Conservation (phyloP, 2,329 filamentous ascomycete species). For the Calonectria pauciramosa region DNA sequence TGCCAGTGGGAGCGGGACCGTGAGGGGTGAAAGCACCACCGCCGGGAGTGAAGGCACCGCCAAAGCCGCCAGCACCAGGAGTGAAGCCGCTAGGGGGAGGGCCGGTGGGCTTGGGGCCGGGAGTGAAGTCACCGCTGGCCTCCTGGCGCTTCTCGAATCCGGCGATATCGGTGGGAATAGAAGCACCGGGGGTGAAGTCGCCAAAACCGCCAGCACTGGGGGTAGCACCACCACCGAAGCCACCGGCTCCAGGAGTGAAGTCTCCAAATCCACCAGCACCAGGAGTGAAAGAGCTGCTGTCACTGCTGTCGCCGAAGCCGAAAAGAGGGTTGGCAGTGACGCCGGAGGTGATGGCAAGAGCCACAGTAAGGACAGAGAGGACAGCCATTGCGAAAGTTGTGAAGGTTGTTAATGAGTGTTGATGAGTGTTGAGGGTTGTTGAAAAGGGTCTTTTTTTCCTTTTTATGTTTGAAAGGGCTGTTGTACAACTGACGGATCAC, state of each 20-base stretch:
- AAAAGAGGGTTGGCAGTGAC: conserved; percentile 36
- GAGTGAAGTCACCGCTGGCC: neutral
- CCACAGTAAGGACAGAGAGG: conserved; percentile 43
- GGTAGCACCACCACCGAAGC: neutral
- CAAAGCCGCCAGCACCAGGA: conserved; percentile 30
- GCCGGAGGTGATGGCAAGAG: conserved; percentile 43
- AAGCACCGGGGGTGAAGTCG: conserved; percentile 13
- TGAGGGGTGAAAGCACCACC: conserved; percentile 8
- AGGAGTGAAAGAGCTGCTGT: neutral
- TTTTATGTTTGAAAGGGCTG: conserved; percentile 28
- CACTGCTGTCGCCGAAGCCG: conserved; percentile 21
- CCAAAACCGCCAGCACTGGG: conserved; percentile 1
- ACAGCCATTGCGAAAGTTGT: conserved; percentile 41
- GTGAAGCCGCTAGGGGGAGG: conserved; percentile 4
- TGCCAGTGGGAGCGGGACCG: neutral
- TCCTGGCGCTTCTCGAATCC: neutral
- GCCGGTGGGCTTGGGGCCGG: neutral
- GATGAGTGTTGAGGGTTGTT: conserved; percentile 18
- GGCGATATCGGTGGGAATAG: neutral
- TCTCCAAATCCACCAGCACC: conserved; percentile 10
- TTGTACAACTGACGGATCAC: conserved; percentile 40
- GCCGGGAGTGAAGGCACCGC: conserved; percentile 20
- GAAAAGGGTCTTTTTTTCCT: conserved; percentile 8
- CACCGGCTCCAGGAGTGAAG: conserved; percentile 3
- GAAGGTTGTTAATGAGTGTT: conserved; percentile 2